Conservation (phyloP, 2,329 filamentous ascomycete species). For the Emmonsiellopsis sp. region DNA sequence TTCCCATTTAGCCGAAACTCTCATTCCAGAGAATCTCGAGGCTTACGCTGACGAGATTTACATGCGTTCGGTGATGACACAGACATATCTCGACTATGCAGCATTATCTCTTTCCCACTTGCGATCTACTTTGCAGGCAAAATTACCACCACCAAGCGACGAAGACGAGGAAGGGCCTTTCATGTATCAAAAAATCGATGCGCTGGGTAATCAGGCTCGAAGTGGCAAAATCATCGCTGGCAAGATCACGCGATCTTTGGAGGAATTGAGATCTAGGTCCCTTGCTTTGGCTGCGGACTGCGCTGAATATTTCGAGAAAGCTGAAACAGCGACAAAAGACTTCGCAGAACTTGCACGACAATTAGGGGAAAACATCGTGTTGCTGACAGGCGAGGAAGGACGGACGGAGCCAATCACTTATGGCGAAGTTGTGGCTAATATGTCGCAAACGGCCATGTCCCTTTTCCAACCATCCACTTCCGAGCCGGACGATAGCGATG, state of each 20-base stretch:
- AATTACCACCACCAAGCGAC: slow-evolving; percentile 50
- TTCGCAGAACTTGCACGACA: slow-evolving; percentile 58
- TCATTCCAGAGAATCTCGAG: slow-evolving; percentile 61
- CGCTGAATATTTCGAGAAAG: slow-evolving; percentile 59
- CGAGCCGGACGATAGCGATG: slow-evolving; percentile 38
- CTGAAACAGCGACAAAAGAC: slow-evolving; percentile 55
- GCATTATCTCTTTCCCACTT: slow-evolving; percentile 58
- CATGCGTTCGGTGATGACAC: slow-evolving; percentile 66
- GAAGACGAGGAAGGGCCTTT: slow-evolving; percentile 62
- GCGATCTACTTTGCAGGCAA: slow-evolving; percentile 58
- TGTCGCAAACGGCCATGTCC: slow-evolving; percentile 32
- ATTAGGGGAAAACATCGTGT: slow-evolving; percentile 58
- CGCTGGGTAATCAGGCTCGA: slow-evolving; percentile 64
- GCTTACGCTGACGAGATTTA: slow-evolving; percentile 71
- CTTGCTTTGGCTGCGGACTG: slow-evolving; percentile 64
- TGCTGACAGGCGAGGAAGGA: slow-evolving; percentile 62
- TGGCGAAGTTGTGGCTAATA: slow-evolving; percentile 55
- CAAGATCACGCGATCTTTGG: slow-evolving; percentile 67
- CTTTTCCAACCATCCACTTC: slow-evolving; percentile 17
- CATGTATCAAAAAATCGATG: slow-evolving; percentile 62
- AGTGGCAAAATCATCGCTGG: slow-evolving; percentile 75
- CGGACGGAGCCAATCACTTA: slow-evolving; percentile 59
- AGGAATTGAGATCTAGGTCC: slow-evolving; percentile 67
- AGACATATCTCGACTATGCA: slow-evolving; percentile 72
- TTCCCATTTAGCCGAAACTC: slow-evolving; percentile 73